Evolutionary conservation across 2,329 filamentous ascomycete genomes (phyloP), one percentile per base, ranked within the genome.

Genomic region (Chrysoporthe cubensis): DNA sequence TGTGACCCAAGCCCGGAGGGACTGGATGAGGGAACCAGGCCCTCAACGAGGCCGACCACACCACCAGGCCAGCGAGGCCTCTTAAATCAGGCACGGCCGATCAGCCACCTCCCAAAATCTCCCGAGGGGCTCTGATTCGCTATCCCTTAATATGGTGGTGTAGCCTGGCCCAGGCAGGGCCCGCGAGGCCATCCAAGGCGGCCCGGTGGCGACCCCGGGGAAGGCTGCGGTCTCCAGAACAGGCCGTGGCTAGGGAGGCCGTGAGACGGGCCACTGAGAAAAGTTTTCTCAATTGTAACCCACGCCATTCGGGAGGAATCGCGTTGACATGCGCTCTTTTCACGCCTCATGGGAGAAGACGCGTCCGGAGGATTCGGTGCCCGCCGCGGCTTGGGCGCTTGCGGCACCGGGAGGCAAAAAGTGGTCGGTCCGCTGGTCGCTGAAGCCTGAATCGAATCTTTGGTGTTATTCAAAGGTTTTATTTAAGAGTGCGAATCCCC

Each of bases 111-210:
- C 26, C 14, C 11, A 32, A 5, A 52, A 21, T 21, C 21, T 3
- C 46, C 21, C 46, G 21, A 26, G 1, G 0, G 26, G 3, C 21
- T 18, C 3, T 34, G 4, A 57, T 57, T 57, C 54, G 32, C 32
- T 34, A 34, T 16, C 13, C 54, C 14, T 40, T n/a, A 34, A 4
- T 8, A 16, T 4, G 34, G 26, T 9, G 54, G 13, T 57, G 34
- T 34, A 57, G 54, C 54, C 54, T 57, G 54, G 54, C 16, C 54
- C 54, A 57, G 54, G 54, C 32, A 37, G 18, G 34, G 16, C 16
- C 54, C 34, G 54, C 34, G 14, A n/a, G 54, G 54, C 54, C 54
- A 57, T 14, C 16, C 18, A 57, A 9, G 3, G 16, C 32, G 54
- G 54, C 54, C 54, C 54, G 54, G 54, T 57, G 54, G 54, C 54